A percentile compares a stretch with the other conserved stretches of the same genome.
Evolutionary conservation across 1,284 basidiomycete genomes (phyloP).

Genomic region (Macrocystidia cucumis): DNA sequence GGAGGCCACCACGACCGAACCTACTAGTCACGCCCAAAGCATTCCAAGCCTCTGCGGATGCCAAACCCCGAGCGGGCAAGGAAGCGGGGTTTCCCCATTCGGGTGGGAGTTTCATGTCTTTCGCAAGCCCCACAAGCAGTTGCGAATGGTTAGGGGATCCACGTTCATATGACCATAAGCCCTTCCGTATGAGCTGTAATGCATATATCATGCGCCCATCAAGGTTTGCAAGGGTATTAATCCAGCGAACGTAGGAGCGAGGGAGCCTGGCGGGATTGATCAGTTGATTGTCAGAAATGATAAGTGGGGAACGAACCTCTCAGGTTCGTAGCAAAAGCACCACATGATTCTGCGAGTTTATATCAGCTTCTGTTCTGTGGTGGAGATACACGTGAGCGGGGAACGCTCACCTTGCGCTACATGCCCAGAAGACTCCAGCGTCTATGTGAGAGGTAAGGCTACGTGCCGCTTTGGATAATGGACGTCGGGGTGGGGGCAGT

Average conservation of each 20-base stretch:
- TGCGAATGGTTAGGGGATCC: conserved; percentile 29
- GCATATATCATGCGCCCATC: conserved; percentile 49
- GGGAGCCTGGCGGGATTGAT: conserved; percentile 56
- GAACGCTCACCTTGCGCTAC: conserved; percentile 57
- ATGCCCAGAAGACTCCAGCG: conserved; percentile 65
- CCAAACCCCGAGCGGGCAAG: conserved; percentile 56
- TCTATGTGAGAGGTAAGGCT: conserved; percentile 44
- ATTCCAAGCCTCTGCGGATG: conserved; percentile 45
- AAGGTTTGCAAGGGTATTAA: conserved; percentile 57
- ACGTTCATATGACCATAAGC: conserved; percentile 49
- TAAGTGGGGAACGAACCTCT: too few species aligned
- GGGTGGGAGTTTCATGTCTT: conserved; percentile 47
- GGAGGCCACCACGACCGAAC: conserved; percentile 53
- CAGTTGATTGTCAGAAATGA: too few species aligned
- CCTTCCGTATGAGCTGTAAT: conserved; percentile 43
- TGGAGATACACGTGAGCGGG: conserved; percentile 1
- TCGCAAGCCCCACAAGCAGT: conserved; percentile 37
- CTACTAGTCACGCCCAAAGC: conserved; percentile 42
- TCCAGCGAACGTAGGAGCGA: conserved; percentile 70
- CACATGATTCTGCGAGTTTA: conserved; percentile 61
- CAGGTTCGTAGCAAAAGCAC: conserved; percentile 73
- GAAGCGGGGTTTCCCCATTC: conserved; percentile 53
- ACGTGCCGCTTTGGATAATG: conserved; percentile 3
- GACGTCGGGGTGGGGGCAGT: too few species aligned
- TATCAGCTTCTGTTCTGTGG: conserved; percentile 4